These are phyloP conservation scores for Tetrapisispora namnaoensis DNA, from an alignment of 805 yeast genomes.

Conservation along the genomic window DNA sequence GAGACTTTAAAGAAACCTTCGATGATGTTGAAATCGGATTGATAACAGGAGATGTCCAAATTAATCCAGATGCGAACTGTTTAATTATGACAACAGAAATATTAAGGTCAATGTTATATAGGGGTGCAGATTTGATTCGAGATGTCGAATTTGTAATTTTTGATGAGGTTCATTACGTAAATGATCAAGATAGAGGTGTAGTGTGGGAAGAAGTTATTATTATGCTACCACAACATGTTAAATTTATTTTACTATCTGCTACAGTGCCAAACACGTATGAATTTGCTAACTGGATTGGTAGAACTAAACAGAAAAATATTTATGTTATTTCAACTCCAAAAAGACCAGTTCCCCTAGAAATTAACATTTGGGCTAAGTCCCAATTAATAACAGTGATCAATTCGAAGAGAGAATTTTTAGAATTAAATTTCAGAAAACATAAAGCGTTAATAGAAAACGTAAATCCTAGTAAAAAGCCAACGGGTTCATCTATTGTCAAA, in stretches of 20 bases:
- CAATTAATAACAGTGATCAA: constrained; percentile 65
- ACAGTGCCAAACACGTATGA: constrained; percentile 98
- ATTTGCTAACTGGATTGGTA: constrained; percentile 97
- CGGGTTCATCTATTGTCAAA: constrained; percentile 15
- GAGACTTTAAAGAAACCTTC: constrained; percentile 76
- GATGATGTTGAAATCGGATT: constrained; percentile 83
- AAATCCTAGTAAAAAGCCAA: constrained; percentile 20
- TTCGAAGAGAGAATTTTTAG: constrained; percentile 60
- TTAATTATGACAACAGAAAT: constrained; percentile 97
- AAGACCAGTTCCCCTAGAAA: constrained; percentile 92
- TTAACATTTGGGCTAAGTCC: constrained; percentile 74
- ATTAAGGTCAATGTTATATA: constrained; percentile 84
- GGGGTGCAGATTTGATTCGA: constrained; percentile 93
- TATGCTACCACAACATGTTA: constrained; percentile 94
- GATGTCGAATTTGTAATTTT: constrained; percentile 96
- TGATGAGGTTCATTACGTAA: constrained; percentile 96
- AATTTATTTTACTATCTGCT: constrained; percentile 83
- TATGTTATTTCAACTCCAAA: constrained; percentile 94
- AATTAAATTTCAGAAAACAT: constrained; percentile 53
- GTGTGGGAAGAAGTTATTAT: constrained; percentile 99
- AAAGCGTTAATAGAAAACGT: constrained; percentile 40
- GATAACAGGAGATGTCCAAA: constrained; percentile 95
- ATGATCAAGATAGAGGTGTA: constrained; percentile 94
- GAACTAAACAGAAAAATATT: constrained; percentile 91
- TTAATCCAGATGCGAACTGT: constrained; percentile 93